Evolutionary conservation across 805 yeast species (phyloP), one percentile per base, ranked within the genome.

Genomic region (Lachancea quebecensis): DNA sequence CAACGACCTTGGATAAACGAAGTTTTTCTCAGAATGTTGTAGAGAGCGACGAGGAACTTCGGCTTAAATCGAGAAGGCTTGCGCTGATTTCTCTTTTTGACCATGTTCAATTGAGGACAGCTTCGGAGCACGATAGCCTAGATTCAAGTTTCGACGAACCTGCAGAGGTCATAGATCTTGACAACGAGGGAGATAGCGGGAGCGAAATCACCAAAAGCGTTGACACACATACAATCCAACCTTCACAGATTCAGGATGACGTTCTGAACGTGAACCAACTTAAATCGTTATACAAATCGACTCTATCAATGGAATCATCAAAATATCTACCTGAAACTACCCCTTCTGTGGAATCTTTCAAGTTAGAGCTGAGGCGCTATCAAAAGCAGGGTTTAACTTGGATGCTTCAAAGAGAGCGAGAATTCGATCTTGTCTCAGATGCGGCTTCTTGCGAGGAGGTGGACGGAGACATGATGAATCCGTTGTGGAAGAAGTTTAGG

Each of bases 361-460:
- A 70, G 8, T 54, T 90, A 41, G 67, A 68, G 1, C 65, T 91
- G 41, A 69, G 95, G 45, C 75, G 79, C 1, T 91, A 91, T 60
- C 98, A 91, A 63, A 81, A 77, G 49, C 87, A 82, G 55, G 96
- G 95, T 0, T 65, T 88, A 28, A 78, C 90, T 1, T 89, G 96
- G 96, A 82, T 89, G 91, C 65, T 88, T n/a, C 73, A 79, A 29
- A 70, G 91, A 45, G 96, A 89, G 58, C 72, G 76, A 34, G 89
- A 82, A 50, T 64, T 74, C 49, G 73, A 53, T 14, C 50, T 56
- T 10, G 33, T 38, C 11, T 30, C 48, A 8, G 17, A 29, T 27
- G 11, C 41, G 17, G 46, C 65, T 2, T 49, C 53, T 4, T 47
- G 47, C 2, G 51, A 48, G 3, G 65, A 52, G 41, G 67, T 48